Conservation (phyloP, 2,329 filamentous ascomycete genomes). For the Aspergillus melleus region DNA sequence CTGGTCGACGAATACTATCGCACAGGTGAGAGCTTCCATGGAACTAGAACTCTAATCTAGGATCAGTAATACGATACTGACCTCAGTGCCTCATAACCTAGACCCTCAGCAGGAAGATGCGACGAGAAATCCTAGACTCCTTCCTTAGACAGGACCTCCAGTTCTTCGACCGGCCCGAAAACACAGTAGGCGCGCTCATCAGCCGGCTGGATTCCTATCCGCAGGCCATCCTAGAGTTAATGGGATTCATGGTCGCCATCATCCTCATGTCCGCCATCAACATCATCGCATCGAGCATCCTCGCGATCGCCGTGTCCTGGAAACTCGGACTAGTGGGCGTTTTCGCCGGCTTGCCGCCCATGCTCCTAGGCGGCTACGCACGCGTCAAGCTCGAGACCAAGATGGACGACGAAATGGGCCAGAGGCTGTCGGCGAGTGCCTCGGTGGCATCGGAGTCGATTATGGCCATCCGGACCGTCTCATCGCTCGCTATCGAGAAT, state of each 20-base stretch:
- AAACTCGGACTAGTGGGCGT: constrained; percentile 52
- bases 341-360: constrained; percentile 48
- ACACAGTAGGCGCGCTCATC: constrained; percentile 30
- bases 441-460: constrained; percentile 48
- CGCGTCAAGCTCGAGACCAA: constrained; percentile 50
- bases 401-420: constrained; percentile 20
- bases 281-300: constrained; percentile 46
- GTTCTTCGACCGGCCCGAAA: constrained; percentile 34
- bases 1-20: too few species aligned
- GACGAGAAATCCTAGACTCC: neutral
- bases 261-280: constrained; percentile 50
- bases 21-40: too few species aligned
- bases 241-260: constrained; percentile 51
- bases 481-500: constrained; percentile 48
- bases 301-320: constrained; percentile 52
- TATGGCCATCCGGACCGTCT: constrained; percentile 49
- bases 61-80: too few species aligned
- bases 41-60: too few species aligned
- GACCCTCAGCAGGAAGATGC: too few species aligned
- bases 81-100: too few species aligned
- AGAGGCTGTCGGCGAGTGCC: constrained; percentile 43
- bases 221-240: constrained; percentile 44
- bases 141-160: constrained; percentile 30
- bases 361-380: constrained; percentile 49
- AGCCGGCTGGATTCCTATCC: constrained; percentile 34